Conservation (phyloP, 805 yeast species). For the Sugiyamaella qingdaonensis region DNA sequence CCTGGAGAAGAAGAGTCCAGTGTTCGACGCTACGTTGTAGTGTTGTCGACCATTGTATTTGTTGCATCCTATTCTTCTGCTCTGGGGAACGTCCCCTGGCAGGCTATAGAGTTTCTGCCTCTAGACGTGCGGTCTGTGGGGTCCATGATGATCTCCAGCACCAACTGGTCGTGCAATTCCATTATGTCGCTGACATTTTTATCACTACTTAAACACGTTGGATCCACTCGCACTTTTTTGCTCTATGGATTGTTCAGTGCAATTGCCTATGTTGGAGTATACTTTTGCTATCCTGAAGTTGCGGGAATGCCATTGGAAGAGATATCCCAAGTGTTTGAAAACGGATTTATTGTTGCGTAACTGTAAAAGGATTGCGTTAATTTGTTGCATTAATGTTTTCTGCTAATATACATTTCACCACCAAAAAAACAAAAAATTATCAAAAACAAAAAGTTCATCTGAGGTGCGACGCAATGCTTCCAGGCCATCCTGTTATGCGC, state of each 20-base stretch:
- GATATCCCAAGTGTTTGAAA: constrained; percentile 70
- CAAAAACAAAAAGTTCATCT: neutral
- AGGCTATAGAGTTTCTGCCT: constrained; percentile 91
- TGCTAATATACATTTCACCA: no score
- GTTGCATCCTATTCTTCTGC: constrained; percentile 93
- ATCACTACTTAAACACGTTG: constrained; percentile 84
- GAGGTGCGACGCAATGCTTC: constrained; percentile 16
- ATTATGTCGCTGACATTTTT: constrained; percentile 86
- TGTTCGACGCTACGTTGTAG: constrained; percentile 83
- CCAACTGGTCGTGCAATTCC: constrained; percentile 93
- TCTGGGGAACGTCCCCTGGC: constrained; percentile 98
- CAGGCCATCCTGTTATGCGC: constrained; percentile 21
- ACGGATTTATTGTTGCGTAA: constrained; percentile 42
- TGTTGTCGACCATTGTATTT: constrained; percentile 76
- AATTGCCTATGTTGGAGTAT: constrained; percentile 66
- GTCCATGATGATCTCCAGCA: constrained; percentile 81
- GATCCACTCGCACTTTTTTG: constrained; percentile 92
- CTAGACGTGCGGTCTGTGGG: constrained; percentile 91
- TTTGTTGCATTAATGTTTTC: neutral
- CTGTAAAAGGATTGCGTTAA: neutral
- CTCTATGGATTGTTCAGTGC: constrained; percentile 79
- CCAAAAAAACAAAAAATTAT: no score
- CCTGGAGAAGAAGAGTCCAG: constrained; percentile 28
- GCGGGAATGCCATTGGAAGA: constrained; percentile 89
- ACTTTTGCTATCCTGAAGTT: constrained; percentile 87